These are phyloP conservation scores for Chalciporus sp. DNA, from an alignment of 1,284 basidiomycete genomes.

Conservation along the genomic window DNA sequence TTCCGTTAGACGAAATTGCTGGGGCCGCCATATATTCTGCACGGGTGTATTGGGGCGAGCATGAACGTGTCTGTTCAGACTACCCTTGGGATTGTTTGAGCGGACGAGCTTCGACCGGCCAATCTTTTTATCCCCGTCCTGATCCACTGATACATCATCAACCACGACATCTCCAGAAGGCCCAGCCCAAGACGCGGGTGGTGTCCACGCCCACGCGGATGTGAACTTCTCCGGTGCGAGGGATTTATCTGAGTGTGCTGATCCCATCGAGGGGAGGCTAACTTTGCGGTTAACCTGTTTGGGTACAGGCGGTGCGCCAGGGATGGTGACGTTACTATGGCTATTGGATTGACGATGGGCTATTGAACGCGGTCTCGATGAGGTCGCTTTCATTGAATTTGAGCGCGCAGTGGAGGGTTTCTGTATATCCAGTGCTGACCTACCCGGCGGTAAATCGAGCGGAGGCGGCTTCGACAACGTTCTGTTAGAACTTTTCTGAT, in stretches of 20 bases:
- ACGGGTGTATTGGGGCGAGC: not conserved
- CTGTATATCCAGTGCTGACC: not conserved
- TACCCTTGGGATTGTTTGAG: not conserved
- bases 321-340: not conserved
- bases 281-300: not conserved
- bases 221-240: not conserved
- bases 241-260: not conserved
- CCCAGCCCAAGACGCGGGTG: constrained; percentile 23
- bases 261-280: constrained; percentile 3
- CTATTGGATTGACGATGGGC: not conserved
- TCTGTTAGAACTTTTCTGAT: not conserved
- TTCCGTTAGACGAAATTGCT: not conserved
- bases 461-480: not conserved
- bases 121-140: not conserved
- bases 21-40: not conserved
- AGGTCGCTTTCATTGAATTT: not conserved
- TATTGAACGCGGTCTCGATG: not conserved
- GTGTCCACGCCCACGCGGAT: constrained; percentile 18
- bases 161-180: not conserved
- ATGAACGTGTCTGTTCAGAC: not conserved
- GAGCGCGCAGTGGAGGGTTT: not conserved
- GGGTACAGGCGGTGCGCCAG: not conserved
- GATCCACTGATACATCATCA: not conserved
- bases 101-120: not conserved
- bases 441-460: not conserved